phyloP scores from a whole-genome alignment of 805 yeast genomes.

The Suhomyces sp. region DNA sequence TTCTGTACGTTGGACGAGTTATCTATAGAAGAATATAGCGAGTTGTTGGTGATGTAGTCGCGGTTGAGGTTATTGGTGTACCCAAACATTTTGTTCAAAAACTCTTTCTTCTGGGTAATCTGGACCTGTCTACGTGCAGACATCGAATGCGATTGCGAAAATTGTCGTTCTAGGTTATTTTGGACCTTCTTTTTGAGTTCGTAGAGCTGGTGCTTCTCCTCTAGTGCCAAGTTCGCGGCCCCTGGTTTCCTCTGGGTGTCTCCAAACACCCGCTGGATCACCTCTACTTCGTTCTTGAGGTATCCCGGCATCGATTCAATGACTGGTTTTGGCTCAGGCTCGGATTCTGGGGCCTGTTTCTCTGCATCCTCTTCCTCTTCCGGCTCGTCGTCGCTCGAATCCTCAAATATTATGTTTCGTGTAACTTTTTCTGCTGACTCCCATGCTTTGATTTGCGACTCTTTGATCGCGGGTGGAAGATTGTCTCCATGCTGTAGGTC shows the following conservation, averaged over 20 bases:
- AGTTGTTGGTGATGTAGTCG: slow-evolving; percentile 40
- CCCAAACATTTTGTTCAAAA: slow-evolving; percentile 38
- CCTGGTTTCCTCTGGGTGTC: slow-evolving; percentile 2
- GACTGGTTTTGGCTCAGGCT: slow-evolving; percentile 12
- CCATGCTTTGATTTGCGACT: slow-evolving; percentile 45
- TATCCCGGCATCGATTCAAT: slow-evolving; percentile 35
- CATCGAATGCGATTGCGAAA: slow-evolving; percentile 31
- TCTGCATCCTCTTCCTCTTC: slow-evolving; percentile 13
- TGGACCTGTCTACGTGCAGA: slow-evolving; percentile 38
- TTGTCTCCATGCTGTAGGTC: slow-evolving; percentile 16
- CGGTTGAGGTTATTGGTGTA: slow-evolving; percentile 36
- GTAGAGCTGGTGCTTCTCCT: slow-evolving; percentile 8
- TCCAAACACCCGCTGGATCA: slow-evolving; percentile 10
- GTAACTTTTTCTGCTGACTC: slow-evolving; percentile 42
- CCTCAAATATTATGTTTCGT: slow-evolving; percentile 34
- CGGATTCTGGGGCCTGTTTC: not conserved
- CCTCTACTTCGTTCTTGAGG: slow-evolving; percentile 33
- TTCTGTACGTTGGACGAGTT: slow-evolving; percentile 35
- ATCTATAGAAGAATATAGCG: slow-evolving; percentile 37
- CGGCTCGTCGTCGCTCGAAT: slow-evolving; percentile 21
- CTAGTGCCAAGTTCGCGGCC: slow-evolving; percentile 1
- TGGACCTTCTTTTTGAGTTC: slow-evolving; percentile 16
- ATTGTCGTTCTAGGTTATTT: slow-evolving; percentile 31
- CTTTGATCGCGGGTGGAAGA: slow-evolving; percentile 35
- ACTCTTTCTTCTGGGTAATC: slow-evolving; percentile 38